Evolutionary conservation across 2,329 filamentous ascomycete genomes (phyloP).

Genomic region (Daldinia eschscholtzii): DNA sequence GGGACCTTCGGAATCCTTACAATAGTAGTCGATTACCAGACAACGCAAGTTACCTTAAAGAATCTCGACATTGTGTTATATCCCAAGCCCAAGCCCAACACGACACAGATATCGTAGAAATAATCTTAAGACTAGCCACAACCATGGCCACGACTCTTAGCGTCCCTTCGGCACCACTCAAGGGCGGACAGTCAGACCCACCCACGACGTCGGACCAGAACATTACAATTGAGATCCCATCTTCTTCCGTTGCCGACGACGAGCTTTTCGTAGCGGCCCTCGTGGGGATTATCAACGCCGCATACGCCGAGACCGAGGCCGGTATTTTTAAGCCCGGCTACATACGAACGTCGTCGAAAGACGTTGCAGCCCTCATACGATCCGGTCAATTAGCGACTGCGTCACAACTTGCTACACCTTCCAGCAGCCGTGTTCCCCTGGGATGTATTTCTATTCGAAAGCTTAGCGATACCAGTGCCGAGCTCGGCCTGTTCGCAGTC

Average conservation of each 20-base stretch:
- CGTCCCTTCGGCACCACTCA: background rate
- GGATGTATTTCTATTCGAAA: slow-evolving; percentile 48
- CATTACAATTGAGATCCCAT: slow-evolving; percentile 36
- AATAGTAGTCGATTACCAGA: too few relatives aligned
- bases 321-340: slow-evolving; percentile 56
- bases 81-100: too few relatives aligned
- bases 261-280: slow-evolving; percentile 32
- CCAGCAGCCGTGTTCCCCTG: slow-evolving; percentile 21
- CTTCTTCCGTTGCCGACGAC: slow-evolving; percentile 38
- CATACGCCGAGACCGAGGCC: slow-evolving; percentile 69
- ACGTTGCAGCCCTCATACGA: slow-evolving; percentile 43
- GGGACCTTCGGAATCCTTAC: too few relatives aligned
- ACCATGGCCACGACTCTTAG: too few relatives aligned
- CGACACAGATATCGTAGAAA: too few relatives aligned
- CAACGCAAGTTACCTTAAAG: too few relatives aligned
- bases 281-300: slow-evolving; percentile 43
- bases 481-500: slow-evolving; percentile 51
- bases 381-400: slow-evolving; percentile 47
- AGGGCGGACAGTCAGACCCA: background rate
- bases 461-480: slow-evolving; percentile 33
- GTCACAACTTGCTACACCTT: slow-evolving; percentile 13
- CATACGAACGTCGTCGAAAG: slow-evolving; percentile 43
- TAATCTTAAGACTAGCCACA: too few relatives aligned
- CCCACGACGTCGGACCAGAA: background rate
- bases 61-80: too few relatives aligned